These are phyloP conservation scores for Aspergillus sojae DNA, from an alignment of 2,329 filamentous ascomycete genomes.

Conservation along the genomic window DNA sequence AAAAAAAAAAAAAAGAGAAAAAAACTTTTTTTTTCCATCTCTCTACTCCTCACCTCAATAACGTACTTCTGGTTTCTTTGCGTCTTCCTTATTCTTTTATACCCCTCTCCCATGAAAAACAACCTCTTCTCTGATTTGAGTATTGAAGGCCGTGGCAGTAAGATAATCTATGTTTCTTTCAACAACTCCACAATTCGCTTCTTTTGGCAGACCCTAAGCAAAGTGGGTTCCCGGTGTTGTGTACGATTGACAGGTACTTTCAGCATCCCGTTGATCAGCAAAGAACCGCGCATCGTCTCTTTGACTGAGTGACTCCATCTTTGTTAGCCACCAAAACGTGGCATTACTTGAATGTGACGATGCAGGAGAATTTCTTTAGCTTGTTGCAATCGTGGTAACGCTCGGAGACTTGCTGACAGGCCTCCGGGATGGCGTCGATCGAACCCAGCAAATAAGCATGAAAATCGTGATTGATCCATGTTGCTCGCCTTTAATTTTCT, in stretches of 20 bases:
- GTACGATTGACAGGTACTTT: background rate
- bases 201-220: constrained; percentile 4
- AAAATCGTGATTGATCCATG: background rate
- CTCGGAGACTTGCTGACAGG: constrained; percentile 18
- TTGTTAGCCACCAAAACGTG: constrained; percentile 20
- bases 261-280: constrained; percentile 6
- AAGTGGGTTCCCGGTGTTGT: constrained; percentile 11
- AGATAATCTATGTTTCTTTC: background rate
- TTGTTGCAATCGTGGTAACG: constrained; percentile 10
- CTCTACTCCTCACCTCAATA: constrained; percentile 7
- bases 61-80: constrained; percentile 6
- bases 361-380: constrained; percentile 15
- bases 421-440: constrained; percentile 10
- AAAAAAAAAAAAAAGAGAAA: background rate
- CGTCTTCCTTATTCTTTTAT: background rate
- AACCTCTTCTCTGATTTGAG: background rate
- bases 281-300: background rate
- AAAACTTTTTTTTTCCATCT: background rate
- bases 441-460: constrained; percentile 1
- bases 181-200: background rate
- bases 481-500: constrained; percentile 4
- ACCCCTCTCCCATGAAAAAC: background rate
- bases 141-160: constrained; percentile 7
- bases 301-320: background rate
- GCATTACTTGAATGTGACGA: constrained; percentile 14